phyloP scores from a whole-genome alignment of 495 filamentous ascomycete genomes.

The Podospora pseudopauciseta region DNA sequence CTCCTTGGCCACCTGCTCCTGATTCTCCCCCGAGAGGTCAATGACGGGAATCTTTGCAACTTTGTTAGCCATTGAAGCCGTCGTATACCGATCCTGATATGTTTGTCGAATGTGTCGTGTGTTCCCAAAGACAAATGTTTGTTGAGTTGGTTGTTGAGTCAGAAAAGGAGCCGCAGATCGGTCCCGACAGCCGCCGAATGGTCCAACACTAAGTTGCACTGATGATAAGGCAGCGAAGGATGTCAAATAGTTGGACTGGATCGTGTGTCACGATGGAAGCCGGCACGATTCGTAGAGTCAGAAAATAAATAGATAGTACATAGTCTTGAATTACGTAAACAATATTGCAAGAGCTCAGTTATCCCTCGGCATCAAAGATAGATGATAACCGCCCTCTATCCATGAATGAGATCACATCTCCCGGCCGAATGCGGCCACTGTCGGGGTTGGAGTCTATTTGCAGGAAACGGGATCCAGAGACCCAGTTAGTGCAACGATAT shows the following conservation, averaged over 20 bases:
- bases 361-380: neutral
- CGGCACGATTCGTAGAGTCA: neutral
- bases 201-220: neutral
- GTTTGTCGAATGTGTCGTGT: neutral
- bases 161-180: neutral
- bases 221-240: neutral
- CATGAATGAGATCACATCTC: neutral
- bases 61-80: conserved; percentile 32
- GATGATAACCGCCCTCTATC: neutral
- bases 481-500: neutral
- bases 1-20: conserved; percentile 58
- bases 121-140: neutral
- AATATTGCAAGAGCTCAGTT: neutral
- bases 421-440: neutral
- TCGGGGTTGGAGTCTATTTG: neutral
- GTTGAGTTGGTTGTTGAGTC: neutral
- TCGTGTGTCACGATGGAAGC: neutral
- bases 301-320: neutral
- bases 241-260: neutral
- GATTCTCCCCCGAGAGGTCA: conserved; percentile 61
- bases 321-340: neutral
- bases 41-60: conserved; percentile 71
- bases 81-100: neutral
- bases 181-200: neutral
- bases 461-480: neutral